These are phyloP conservation scores for Aegilops bicornis DNA, from an alignment of 176 grass and related monocot genomes.

Conservation along the genomic window DNA sequence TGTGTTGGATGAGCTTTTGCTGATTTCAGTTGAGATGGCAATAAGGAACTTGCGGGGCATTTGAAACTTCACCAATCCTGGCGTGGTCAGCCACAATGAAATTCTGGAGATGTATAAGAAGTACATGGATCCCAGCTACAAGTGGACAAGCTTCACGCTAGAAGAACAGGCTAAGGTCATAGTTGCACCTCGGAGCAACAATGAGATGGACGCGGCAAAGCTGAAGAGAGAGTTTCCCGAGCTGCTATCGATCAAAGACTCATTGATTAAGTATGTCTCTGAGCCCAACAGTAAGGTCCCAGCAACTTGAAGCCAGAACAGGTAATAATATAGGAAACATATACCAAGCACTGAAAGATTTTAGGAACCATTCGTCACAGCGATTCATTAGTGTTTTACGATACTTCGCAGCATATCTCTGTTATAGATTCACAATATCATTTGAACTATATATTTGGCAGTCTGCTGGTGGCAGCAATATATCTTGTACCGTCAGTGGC, in stretches of 20 bases:
- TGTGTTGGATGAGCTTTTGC: slow-evolving; percentile 76
- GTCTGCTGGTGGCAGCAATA: background rate
- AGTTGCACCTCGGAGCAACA: slow-evolving; percentile 71
- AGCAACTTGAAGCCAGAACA: slow-evolving; percentile 19
- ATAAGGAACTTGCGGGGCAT: slow-evolving; percentile 65
- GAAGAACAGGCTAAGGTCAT: slow-evolving; percentile 86
- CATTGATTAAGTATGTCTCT: slow-evolving; percentile 72
- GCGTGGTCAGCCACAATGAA: slow-evolving; percentile 72
- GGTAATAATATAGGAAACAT: slow-evolving; percentile 4
- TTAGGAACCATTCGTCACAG: slow-evolving; percentile 27
- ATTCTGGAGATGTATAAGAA: slow-evolving; percentile 77
- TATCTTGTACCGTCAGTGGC: background rate
- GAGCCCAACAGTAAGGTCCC: slow-evolving; percentile 77
- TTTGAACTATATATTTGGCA: slow-evolving; percentile 19
- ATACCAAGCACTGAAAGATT: slow-evolving; percentile 1
- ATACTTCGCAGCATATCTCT: slow-evolving; percentile 5
- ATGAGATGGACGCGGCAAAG: slow-evolving; percentile 72
- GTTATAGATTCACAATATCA: slow-evolving; percentile 25
- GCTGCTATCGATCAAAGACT: slow-evolving; percentile 74
- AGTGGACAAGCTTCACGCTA: slow-evolving; percentile 72
- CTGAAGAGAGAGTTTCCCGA: slow-evolving; percentile 73
- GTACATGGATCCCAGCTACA: slow-evolving; percentile 58
- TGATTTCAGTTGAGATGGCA: slow-evolving; percentile 76
- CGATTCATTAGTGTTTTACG: slow-evolving; percentile 19
- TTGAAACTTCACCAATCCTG: slow-evolving; percentile 87